A percentile compares a stretch with the other conserved stretches of the same genome.
phyloP scores from a whole-genome alignment of 768 basidiomycete genomes.

The Rhodotorula kratochvilovae region DNA sequence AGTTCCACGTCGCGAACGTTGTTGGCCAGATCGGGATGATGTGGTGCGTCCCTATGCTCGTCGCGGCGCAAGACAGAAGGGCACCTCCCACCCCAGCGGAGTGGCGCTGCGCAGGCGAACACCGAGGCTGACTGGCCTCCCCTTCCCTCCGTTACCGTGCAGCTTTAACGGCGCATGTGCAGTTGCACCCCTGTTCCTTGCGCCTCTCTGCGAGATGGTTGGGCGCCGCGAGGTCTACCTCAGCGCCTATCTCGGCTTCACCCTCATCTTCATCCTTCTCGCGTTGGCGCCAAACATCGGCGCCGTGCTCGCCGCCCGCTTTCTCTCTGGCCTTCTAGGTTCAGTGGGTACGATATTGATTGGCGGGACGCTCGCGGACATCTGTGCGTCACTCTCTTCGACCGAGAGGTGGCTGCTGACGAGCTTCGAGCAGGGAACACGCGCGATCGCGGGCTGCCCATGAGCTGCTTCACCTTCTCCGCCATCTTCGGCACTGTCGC shows the following conservation, averaged over 20 bases:
- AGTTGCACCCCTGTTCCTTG: conserved; percentile 33
- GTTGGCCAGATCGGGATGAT: conserved; percentile 36
- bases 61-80: too few species aligned
- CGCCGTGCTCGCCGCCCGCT: conserved; percentile 31
- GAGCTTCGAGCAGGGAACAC: conserved; percentile 36
- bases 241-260: conserved; percentile 31
- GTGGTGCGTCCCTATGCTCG: not conserved
- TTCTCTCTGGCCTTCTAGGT: conserved; percentile 38
- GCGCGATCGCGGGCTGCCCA: conserved; percentile 37
- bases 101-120: too few species aligned
- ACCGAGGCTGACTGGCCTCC: too few species aligned
- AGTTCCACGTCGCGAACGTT: conserved; percentile 36
- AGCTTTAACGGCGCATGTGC: conserved; percentile 34
- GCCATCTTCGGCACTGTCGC: conserved; percentile 41
- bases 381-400: not conserved
- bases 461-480: conserved; percentile 39
- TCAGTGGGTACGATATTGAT: conserved; percentile 40
- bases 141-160: too few species aligned
- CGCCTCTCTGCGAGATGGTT: conserved; percentile 31
- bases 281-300: conserved; percentile 40
- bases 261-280: conserved; percentile 41
- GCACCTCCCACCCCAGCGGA: too few species aligned
- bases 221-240: conserved; percentile 37
- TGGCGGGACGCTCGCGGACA: conserved; percentile 27
- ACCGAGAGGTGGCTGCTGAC: not conserved